Evolutionary conservation across 495 filamentous ascomycete species (phyloP), one percentile per base, ranked within the genome.

Genomic region (Xylaria flabelliformis): DNA sequence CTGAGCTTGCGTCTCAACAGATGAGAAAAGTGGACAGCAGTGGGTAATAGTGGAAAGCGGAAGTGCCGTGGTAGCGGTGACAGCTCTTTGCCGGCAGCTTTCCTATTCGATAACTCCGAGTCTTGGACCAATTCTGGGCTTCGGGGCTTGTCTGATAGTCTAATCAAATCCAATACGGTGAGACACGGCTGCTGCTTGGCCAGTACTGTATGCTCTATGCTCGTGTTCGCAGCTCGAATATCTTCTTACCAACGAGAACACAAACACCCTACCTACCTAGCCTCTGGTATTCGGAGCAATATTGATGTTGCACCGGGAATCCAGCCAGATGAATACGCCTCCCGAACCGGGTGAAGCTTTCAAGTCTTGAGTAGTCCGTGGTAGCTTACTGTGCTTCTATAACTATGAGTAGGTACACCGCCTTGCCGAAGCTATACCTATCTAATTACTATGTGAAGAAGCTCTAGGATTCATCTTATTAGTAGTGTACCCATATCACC

Each of bases 51-150:
- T 26, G 39, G 42, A 21, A n/a, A 36, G 34, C 6, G 48, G 39
- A 69, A 44, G 53, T 59, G 67, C 67, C 67, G 65, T 67, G 65
- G 65, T 56, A 67, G 65, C 65, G 48, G 65, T 67, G 65, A 67
- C 65, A 67, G 65, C 48, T 41, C 50, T 67, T 36, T 26, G 48
- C 65, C 65, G 65, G 65, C 48, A 67, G 44, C 65, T 67, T 55
- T 67, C 65, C 65, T 67, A 67, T 67, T 67, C 36, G 65, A 67
- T 34, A 41, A 67, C 34, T 42, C 65, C 48, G 65, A 67, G 36
- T 29, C 0, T 56, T 39, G 17, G 58, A 39, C 17, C 10, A 58
- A n/a, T n/a, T 44, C 36, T 64, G 61, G 61, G 61, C 61, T 64
- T 64, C 61, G 61, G 61, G 61, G 39, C 29, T 61, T 10, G 24